These are phyloP conservation scores for Mortierella sp. DNA, from an alignment of 371 early-diverging fungal species.

Conservation along the genomic window DNA sequence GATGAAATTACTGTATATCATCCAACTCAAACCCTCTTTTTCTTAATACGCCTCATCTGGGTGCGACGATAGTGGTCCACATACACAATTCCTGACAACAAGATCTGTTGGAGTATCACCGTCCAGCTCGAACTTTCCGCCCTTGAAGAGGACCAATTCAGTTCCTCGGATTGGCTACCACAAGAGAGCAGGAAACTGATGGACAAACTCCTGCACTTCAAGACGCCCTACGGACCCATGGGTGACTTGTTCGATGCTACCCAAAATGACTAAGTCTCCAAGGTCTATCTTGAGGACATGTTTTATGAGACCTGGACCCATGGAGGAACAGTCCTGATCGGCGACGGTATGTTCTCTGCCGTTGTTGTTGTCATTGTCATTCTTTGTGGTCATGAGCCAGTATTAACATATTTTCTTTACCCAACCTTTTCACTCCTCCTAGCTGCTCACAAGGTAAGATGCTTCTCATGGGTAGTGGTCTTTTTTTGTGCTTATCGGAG, in stretches of 20 bases:
- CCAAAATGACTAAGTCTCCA: constrained; percentile 9
- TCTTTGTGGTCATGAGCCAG: not conserved
- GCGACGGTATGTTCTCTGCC: constrained; percentile 19
- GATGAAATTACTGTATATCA: not conserved
- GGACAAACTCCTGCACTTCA: constrained; percentile 13
- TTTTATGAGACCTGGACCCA: constrained; percentile 35
- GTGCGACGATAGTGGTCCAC: constrained; percentile 15
- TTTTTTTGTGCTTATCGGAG: not conserved
- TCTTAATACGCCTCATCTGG: not conserved
- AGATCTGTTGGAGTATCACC: constrained; percentile 21
- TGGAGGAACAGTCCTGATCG: constrained; percentile 27
- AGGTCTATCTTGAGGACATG: constrained; percentile 32
- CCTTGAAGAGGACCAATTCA: constrained; percentile 5
- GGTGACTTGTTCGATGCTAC: constrained; percentile 26
- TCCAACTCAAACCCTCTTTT: not conserved
- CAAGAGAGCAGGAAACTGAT: not conserved
- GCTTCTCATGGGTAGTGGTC: not conserved
- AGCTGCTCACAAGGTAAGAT: not conserved
- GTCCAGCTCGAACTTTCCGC: not conserved
- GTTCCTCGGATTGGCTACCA: constrained; percentile 22
- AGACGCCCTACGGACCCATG: constrained; percentile 10
- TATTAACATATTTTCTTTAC: too few species aligned
- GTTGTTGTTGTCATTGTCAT: not conserved
- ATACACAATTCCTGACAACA: constrained; percentile 9
- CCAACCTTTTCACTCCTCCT: not conserved